Evolutionary conservation across 495 filamentous ascomycete genomes (phyloP).

Genomic region (Penicillium lividum): DNA sequence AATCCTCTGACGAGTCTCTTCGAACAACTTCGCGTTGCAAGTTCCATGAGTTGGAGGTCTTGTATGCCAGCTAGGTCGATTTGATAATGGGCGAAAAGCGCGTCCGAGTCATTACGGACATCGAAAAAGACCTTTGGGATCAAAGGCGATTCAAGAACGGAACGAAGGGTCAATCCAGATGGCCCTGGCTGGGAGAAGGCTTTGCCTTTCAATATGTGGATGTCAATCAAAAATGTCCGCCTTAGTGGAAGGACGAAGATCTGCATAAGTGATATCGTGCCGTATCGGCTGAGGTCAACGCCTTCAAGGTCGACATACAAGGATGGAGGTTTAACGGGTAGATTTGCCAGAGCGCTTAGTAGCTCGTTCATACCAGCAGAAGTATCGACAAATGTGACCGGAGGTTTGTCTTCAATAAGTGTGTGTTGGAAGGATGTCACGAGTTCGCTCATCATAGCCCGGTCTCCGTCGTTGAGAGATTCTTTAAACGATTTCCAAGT

Average conservation of each 20-base stretch:
- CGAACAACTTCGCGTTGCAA: slow-evolving; percentile 32
- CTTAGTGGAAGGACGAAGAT: slow-evolving; percentile 29
- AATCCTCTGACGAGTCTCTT: slow-evolving; percentile 39
- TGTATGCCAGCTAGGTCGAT: slow-evolving; percentile 41
- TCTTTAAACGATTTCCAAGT: neutral
- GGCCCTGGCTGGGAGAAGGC: slow-evolving; percentile 44
- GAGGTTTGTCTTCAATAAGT: neutral
- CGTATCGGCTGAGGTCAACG: slow-evolving; percentile 45
- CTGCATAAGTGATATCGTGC: slow-evolving; percentile 52
- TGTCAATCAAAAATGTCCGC: slow-evolving; percentile 49
- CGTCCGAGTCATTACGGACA: slow-evolving; percentile 54
- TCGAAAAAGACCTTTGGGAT: slow-evolving; percentile 41
- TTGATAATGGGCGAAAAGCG: slow-evolving; percentile 47
- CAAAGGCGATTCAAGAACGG: slow-evolving; percentile 47
- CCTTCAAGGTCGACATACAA: slow-evolving; percentile 55
- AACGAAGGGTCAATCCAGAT: slow-evolving; percentile 43
- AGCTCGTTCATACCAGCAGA: neutral
- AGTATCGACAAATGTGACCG: neutral
- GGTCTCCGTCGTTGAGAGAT: neutral
- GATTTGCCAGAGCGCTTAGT: neutral
- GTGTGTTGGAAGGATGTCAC: neutral
- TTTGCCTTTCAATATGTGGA: slow-evolving; percentile 41
- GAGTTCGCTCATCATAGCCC: neutral
- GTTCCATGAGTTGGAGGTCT: slow-evolving; percentile 61
- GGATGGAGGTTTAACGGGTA: neutral